Percentiles rank a stretch among this genome's conserved stretches.
phyloP scores from a whole-genome alignment of 306 rosid genomes.

The Prunus armeniaca region DNA sequence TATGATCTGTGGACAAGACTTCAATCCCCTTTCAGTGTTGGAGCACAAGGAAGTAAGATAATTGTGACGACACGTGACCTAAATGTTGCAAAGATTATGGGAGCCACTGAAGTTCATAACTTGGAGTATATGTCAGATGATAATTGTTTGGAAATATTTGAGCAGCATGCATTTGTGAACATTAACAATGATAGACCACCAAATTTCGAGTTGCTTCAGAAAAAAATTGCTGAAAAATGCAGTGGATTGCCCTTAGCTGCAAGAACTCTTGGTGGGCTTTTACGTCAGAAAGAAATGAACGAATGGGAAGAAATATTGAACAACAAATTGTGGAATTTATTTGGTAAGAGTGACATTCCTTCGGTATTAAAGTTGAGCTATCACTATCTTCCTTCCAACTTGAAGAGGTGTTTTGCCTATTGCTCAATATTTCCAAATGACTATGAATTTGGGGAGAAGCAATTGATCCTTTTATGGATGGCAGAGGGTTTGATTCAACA shows the following conservation, averaged over 20 bases:
- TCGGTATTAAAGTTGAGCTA: conserved; percentile 25
- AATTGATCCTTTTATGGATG: conserved; percentile 33
- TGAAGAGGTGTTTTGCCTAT: conserved; percentile 42
- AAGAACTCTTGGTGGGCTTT: conserved; percentile 30
- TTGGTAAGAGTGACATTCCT: neutral
- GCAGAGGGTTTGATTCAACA: conserved; percentile 22
- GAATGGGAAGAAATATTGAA: conserved; percentile 20
- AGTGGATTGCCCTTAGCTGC: conserved; percentile 29
- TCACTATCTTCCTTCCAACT: conserved; percentile 9
- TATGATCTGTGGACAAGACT: neutral
- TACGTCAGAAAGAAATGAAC: neutral
- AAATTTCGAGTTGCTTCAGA: neutral
- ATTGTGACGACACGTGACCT: conserved; percentile 23
- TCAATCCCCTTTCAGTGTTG: neutral
- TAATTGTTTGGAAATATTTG: conserved; percentile 23
- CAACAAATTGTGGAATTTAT: conserved; percentile 21
- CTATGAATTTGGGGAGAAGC: conserved; percentile 1
- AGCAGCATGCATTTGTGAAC: conserved; percentile 3
- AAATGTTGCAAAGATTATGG: conserved; percentile 14
- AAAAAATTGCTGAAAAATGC: conserved; percentile 4
- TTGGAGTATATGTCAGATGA: neutral
- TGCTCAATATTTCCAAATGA: conserved; percentile 30
- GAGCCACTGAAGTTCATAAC: neutral
- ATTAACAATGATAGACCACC: neutral
- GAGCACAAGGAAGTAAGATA: conserved; percentile 14